These are phyloP conservation scores for Phylloporus sp. DNA, from an alignment of 768 basidiomycete genomes.

Conservation along the genomic window DNA sequence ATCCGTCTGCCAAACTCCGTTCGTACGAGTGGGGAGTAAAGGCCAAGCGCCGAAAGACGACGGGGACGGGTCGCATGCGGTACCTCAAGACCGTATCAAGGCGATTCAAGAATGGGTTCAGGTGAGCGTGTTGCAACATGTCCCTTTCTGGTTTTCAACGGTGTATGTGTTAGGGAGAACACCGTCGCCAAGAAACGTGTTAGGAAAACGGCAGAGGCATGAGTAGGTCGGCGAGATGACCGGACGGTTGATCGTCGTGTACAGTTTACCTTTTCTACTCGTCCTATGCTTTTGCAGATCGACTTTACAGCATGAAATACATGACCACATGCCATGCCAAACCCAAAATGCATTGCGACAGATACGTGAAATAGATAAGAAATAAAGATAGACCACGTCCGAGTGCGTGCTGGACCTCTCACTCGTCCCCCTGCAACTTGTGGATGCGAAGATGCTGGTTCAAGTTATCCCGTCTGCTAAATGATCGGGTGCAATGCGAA, in stretches of 20 bases:
- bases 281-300: slow-evolving; percentile 10
- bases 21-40: slow-evolving; percentile 98
- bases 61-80: slow-evolving; percentile 94
- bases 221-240: too few relatives aligned
- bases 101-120: slow-evolving; percentile 99
- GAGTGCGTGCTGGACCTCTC: background rate
- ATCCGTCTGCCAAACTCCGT: slow-evolving; percentile 91
- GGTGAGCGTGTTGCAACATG: slow-evolving; percentile 42
- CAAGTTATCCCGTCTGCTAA: slow-evolving; percentile 75
- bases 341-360: slow-evolving; percentile 1
- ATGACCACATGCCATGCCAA: slow-evolving; percentile 13
- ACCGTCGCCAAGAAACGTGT: slow-evolving; percentile 83
- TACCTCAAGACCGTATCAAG: slow-evolving; percentile 91
- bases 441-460: slow-evolving; percentile 72
- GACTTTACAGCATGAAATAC: slow-evolving; percentile 10
- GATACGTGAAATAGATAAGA: slow-evolving; percentile 14
- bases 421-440: slow-evolving; percentile 21
- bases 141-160: background rate
- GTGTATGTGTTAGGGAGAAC: slow-evolving; percentile 63
- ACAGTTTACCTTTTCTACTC: slow-evolving; percentile 12
- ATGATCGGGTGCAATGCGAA: slow-evolving; percentile 63
- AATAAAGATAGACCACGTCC: slow-evolving; percentile 5
- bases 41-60: slow-evolving; percentile 99
- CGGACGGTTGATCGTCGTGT: slow-evolving; percentile 12
- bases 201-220: slow-evolving; percentile 52